Evolutionary conservation across 371 early-diverging fungal genomes (phyloP).

Genomic region (Lichtheimia hyalospora): DNA sequence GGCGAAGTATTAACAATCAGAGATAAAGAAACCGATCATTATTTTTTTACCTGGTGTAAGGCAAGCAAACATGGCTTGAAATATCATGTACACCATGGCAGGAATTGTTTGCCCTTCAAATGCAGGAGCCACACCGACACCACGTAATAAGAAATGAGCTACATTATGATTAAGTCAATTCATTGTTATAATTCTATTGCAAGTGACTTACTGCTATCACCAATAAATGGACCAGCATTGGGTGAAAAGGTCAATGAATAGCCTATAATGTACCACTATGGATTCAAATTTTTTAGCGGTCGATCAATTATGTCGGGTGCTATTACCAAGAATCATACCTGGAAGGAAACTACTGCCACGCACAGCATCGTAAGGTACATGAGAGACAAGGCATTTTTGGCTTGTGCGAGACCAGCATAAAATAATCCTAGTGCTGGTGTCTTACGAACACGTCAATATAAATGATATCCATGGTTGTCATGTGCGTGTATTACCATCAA

Average conservation of each 20-base stretch:
- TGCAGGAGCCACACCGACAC: constrained; percentile 43
- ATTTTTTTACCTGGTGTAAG: constrained; percentile 45
- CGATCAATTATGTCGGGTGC: no score
- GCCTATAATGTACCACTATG: constrained; percentile 82
- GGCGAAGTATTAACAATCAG: background rate
- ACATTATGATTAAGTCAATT: background rate
- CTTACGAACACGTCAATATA: constrained; percentile 15
- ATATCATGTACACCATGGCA: constrained; percentile 59
- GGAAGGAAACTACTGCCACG: constrained; percentile 79
- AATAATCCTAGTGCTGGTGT: constrained; percentile 77
- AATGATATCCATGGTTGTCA: background rate
- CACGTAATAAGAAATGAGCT: constrained; percentile 44
- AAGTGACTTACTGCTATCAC: constrained; percentile 60
- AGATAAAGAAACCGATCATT: background rate
- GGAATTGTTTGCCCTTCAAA: constrained; percentile 58
- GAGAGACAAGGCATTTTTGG: constrained; percentile 77
- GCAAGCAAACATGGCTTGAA: constrained; percentile 76
- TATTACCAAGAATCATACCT: constrained; percentile 37
- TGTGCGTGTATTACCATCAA: constrained; percentile 37
- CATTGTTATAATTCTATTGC: background rate
- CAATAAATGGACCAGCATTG: constrained; percentile 73
- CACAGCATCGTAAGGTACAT: constrained; percentile 80
- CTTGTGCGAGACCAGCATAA: constrained; percentile 84
- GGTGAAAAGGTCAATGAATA: constrained; percentile 79
- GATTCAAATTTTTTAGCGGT: background rate